These are phyloP conservation scores for Puccinia coronata DNA, from an alignment of 1,284 basidiomycete species.

Conservation along the genomic window DNA sequence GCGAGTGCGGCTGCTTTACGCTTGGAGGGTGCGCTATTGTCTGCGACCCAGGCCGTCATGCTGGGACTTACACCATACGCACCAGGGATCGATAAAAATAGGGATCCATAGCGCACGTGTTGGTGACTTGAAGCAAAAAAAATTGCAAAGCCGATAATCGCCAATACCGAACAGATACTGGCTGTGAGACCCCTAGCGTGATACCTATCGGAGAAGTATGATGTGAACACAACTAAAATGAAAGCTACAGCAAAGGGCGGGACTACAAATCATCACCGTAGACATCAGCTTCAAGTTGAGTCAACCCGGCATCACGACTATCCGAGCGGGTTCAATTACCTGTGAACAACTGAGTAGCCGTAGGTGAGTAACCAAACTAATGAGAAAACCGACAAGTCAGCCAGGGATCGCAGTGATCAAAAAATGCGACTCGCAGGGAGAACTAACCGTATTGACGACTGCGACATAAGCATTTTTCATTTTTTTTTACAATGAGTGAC, in stretches of 20 bases:
- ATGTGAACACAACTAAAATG: background rate
- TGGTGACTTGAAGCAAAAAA: constrained; percentile 15
- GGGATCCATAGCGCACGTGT: constrained; percentile 13
- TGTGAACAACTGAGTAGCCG: background rate
- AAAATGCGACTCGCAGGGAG: background rate
- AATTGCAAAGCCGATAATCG: constrained; percentile 17
- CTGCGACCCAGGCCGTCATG: constrained; percentile 8
- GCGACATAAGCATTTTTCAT: background rate
- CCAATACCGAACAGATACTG: background rate
- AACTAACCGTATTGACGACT: constrained; percentile 14
- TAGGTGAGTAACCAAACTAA: background rate
- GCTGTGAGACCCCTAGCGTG: background rate
- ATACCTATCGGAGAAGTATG: constrained; percentile 14
- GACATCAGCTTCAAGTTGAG: background rate
- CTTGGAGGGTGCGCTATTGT: constrained; percentile 9
- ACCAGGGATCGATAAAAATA: constrained; percentile 27
- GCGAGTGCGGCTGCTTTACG: constrained; percentile 26
- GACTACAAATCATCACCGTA: background rate
- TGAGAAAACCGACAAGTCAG: background rate
- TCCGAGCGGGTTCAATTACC: background rate
- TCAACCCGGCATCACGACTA: background rate
- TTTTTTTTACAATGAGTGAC: background rate
- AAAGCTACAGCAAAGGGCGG: constrained; percentile 8
- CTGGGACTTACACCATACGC: background rate
- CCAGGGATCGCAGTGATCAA: background rate